Base-by-base conservation (phyloP, 108 stramenopile species). In the Schizochytrium sp. region DNA sequence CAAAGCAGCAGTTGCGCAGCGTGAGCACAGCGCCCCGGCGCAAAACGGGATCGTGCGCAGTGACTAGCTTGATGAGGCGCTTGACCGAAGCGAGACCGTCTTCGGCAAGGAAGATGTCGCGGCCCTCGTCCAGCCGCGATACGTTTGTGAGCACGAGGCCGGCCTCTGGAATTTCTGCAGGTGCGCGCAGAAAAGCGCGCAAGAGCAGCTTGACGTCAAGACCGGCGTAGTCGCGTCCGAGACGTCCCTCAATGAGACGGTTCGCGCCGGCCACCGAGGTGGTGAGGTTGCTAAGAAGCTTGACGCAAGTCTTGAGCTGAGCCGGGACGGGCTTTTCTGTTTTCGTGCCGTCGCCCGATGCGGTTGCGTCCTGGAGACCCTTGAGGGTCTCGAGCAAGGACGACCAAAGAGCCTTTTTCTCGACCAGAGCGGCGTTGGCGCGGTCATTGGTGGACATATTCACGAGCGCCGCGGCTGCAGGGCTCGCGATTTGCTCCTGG, bases 1-100 rank as follows among this genome's bases (percentile, higher is more conserved):
- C 51, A 83, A 83, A 83, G 76, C 76, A 83, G 76, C 76, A 83
- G 28, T 83, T 83, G 23, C 76, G 76, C n/a, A 83, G 48, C 23
- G 76, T 83, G 6, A 53, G 48, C 25, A 83, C 48, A 34, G 76
- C 76, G n/a, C 48, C 45, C 48, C 45, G 6, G 48, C 76, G 76
- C 23, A 83, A 16, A 12, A 53, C 51, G 12, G 45, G 76, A 83
- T 83, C 4, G n/a, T 34, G 23, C 16, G 45, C 48, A 34, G 45
- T 83, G 76, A 83, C 76, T 0, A 83, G 45, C n/a, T 47, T 47
- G 48, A 83, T 23, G 51, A 83, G 45, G 6, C 51, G 12, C 48
- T 83, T 83, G 76, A 83, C 19, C 18, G 45, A 47, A 18, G 45
- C n/a, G 45, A 53, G 76, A 12, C 51, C 51, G 10, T 47, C 48